Base-by-base conservation (phyloP, 2,329 filamentous ascomycete species). In the Paraphaeosphaeria minitans region DNA sequence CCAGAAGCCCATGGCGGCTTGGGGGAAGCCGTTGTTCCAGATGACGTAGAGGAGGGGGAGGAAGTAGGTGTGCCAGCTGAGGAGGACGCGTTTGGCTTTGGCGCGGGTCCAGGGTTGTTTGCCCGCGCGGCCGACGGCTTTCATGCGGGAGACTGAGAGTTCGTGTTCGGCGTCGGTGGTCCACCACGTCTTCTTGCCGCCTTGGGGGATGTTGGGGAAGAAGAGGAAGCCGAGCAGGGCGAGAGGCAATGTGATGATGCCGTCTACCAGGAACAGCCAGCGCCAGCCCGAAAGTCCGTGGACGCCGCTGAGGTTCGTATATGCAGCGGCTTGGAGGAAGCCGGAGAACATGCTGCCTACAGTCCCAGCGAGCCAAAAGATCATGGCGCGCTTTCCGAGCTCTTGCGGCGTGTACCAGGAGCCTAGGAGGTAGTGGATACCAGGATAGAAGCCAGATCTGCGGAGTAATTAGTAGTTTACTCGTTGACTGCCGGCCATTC, bases 401-500 rank as follows among this genome's bases (percentile, higher is more conserved):
- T 88, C 85, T 21, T 79, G 76, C 47, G 82, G 80, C 0, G 81
- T 87, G 67, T 87, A 88, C 45, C 45, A 48, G 4, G 46, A 48
- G 10, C 46, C 46, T 5, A 48, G 46, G 8, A 48, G 29, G 46
- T 48, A 48, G 46, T 48, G 46, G 10, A 48, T 48, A 31, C 71
- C 87, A 88, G 29, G 78, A 66, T 0, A 87, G 87, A 66, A 88
- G 88, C 78, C 85, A 89, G 60, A 85, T 79, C n/a, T 86, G 81
- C 2, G 87, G 87, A n/a, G 37, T 5, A n/a, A 7, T 39, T n/a
- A 39, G 16, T 39, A n/a, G 37, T 9, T 39, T 14, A 5, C 19
- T n/a, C 14, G 7, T n/a, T 19, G 7, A 14, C 4, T n/a, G 9
- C 7, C 16, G 14, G 9, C 7, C 16, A 16, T 51, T 82, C 82